These are phyloP conservation scores for Hypoxylon fragiforme DNA, from an alignment of 495 filamentous ascomycete species.

Conservation along the genomic window DNA sequence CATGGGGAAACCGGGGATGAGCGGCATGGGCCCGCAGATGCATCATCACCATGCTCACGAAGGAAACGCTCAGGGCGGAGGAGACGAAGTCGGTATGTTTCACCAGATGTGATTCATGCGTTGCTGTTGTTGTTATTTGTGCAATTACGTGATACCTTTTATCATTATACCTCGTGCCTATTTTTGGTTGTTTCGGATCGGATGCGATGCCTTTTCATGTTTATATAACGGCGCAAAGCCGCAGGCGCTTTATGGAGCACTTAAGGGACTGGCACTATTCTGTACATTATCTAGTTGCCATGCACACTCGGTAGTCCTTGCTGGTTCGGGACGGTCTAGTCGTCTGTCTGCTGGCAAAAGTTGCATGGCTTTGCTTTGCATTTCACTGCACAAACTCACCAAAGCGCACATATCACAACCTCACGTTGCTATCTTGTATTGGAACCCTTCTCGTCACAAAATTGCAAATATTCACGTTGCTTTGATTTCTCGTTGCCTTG, in stretches of 20 bases:
- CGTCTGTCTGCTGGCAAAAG: conserved; percentile 38
- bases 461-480: conserved; percentile 37
- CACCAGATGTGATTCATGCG: conserved; percentile 68
- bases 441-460: conserved; percentile 31
- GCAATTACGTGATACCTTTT: conserved; percentile 53
- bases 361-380: conserved; percentile 41
- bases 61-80: conserved; percentile 65
- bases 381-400: conserved; percentile 43
- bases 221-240: conserved; percentile 42
- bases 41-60: conserved; percentile 77
- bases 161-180: conserved; percentile 41
- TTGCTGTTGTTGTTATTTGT: conserved; percentile 36
- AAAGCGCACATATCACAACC: conserved; percentile 43
- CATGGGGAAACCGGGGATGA: conserved; percentile 59
- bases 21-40: conserved; percentile 62
- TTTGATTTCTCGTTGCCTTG: conserved; percentile 35
- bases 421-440: conserved; percentile 42
- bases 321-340: conserved; percentile 34
- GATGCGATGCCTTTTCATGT: conserved; percentile 38
- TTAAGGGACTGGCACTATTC: conserved; percentile 40
- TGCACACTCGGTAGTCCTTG: conserved; percentile 38
- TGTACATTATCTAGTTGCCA: conserved; percentile 44
- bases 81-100: conserved; percentile 96
- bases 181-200: conserved; percentile 37
- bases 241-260: conserved; percentile 36